Percentiles rank a stretch among this genome's conserved stretches.
phyloP scores from a whole-genome alignment of 2,329 filamentous ascomycete species.

The Thelonectria discophora region DNA sequence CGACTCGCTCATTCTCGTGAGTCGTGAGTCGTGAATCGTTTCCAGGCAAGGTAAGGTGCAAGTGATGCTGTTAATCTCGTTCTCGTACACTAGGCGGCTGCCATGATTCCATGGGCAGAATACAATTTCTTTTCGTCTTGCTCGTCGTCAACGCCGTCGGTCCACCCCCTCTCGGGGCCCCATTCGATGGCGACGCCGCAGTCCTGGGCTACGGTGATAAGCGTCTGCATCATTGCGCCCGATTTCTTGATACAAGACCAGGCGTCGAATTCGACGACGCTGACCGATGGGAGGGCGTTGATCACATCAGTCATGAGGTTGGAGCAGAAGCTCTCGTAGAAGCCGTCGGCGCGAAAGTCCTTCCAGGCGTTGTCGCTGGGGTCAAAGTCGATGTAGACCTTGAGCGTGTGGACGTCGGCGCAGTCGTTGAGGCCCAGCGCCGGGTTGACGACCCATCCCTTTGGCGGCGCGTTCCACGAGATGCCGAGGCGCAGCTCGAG shows the following conservation, averaged over 20 bases:
- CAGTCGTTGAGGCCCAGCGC: conserved; percentile 72
- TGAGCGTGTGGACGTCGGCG: conserved; percentile 64
- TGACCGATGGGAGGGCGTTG: conserved; percentile 62
- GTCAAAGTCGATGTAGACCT: conserved; percentile 77
- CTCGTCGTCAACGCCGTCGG: conserved; percentile 55
- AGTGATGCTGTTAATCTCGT: conserved; percentile 1
- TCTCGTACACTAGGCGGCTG: conserved; percentile 25
- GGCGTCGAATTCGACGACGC: conserved; percentile 74
- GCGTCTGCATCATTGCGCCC: conserved; percentile 69
- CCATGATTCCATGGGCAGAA: conserved; percentile 11
- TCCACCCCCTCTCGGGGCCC: conserved; percentile 75
- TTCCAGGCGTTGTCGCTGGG: conserved; percentile 73
- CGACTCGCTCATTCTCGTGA: conserved; percentile 11
- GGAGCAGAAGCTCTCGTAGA: conserved; percentile 74
- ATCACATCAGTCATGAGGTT: conserved; percentile 66
- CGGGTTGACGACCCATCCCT: conserved; percentile 73
- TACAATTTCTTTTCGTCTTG: conserved; percentile 10
- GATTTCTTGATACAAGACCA: conserved; percentile 71
- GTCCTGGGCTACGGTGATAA: conserved; percentile 62
- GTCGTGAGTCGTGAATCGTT: conserved; percentile 30
- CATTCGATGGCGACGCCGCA: conserved; percentile 66
- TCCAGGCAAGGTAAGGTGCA: background rate
- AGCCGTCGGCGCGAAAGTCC: conserved; percentile 72
- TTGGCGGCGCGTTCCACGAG: conserved; percentile 75
- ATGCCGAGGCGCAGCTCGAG: conserved; percentile 78